These are phyloP conservation scores for Skeletonema grethae DNA, from an alignment of 108 stramenopile genomes.

Conservation along the genomic window DNA sequence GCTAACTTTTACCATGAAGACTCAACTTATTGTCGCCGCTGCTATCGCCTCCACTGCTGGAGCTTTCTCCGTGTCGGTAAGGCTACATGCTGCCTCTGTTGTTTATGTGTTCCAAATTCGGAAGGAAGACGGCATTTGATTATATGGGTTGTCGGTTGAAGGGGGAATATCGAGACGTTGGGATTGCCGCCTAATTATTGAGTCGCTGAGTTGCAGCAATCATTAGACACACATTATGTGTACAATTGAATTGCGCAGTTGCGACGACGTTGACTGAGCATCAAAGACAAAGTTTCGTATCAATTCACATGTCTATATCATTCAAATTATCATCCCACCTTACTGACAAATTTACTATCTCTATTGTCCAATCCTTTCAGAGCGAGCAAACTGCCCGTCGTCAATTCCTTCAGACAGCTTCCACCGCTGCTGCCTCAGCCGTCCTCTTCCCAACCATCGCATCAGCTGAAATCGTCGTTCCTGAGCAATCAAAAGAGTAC, in stretches of 20 bases:
- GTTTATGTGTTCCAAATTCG: background rate
- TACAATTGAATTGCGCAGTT: background rate
- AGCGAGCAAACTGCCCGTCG: conserved; percentile 62
- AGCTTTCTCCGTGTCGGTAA: conserved; percentile 47
- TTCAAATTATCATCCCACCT: background rate
- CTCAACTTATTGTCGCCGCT: conserved; percentile 37
- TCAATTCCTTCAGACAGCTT: conserved; percentile 65
- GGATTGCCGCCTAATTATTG: background rate
- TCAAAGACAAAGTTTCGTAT: background rate
- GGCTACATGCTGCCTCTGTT: background rate
- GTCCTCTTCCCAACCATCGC: conserved; percentile 51
- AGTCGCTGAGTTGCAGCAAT: background rate
- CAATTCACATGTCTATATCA: background rate
- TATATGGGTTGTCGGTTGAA: background rate
- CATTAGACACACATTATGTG: background rate
- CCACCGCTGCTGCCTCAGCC: conserved; percentile 54
- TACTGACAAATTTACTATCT: background rate
- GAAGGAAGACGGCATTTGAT: background rate
- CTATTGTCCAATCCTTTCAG: background rate
- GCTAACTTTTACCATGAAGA: conserved; percentile 28
- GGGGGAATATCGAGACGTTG: background rate
- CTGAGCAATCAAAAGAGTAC: conserved; percentile 72
- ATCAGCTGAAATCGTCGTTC: conserved; percentile 74
- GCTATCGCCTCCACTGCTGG: conserved; percentile 39
- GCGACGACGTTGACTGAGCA: background rate